phyloP scores from a whole-genome alignment of 192 early-diverging fungal species.

The Coemansia sp. region DNA sequence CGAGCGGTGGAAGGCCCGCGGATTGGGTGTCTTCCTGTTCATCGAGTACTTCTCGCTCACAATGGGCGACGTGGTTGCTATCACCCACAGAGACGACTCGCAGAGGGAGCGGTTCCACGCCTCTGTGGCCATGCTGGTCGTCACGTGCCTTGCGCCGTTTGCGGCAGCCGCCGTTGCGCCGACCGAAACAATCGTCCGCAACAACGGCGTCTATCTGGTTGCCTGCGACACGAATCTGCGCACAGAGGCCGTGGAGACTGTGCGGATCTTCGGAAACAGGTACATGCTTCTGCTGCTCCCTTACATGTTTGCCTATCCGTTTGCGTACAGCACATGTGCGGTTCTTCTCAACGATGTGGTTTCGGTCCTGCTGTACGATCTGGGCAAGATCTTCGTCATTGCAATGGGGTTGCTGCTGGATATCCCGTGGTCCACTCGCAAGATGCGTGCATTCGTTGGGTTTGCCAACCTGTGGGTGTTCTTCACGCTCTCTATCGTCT shows the following conservation, averaged over 20 bases:
- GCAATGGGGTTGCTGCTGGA: conserved; percentile 36
- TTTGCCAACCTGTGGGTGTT: conserved; percentile 12
- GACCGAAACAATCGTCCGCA: conserved; percentile 25
- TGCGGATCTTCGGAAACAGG: conserved; percentile 17
- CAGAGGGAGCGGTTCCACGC: conserved; percentile 10
- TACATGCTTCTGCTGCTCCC: conserved; percentile 28
- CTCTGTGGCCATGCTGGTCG: conserved; percentile 16
- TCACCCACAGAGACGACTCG: conserved; percentile 6
- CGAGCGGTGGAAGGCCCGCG: conserved; percentile 41
- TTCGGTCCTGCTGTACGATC: conserved; percentile 37
- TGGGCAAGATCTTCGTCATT: conserved; percentile 32
- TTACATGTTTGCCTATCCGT: conserved; percentile 34
- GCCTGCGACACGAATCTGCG: conserved; percentile 22
- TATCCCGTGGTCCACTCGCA: conserved; percentile 30
- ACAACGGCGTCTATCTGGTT: conserved; percentile 41
- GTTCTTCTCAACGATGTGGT: conserved; percentile 22
- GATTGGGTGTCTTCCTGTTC: conserved; percentile 23
- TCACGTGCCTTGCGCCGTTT: conserved; percentile 31
- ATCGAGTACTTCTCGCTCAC: conserved; percentile 39
- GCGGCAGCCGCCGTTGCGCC: conserved; percentile 28
- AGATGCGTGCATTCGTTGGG: conserved; percentile 22
- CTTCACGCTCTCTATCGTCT: conserved; percentile 12
- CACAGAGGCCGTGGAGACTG: conserved; percentile 19
- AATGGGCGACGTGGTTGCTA: conserved; percentile 33
- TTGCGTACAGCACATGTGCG: conserved; percentile 32